A percentile compares a stretch with the other conserved stretches of the same genome.
Evolutionary conservation across 2,329 filamentous ascomycete genomes (phyloP).

Genomic region (Fusarium buharicum): DNA sequence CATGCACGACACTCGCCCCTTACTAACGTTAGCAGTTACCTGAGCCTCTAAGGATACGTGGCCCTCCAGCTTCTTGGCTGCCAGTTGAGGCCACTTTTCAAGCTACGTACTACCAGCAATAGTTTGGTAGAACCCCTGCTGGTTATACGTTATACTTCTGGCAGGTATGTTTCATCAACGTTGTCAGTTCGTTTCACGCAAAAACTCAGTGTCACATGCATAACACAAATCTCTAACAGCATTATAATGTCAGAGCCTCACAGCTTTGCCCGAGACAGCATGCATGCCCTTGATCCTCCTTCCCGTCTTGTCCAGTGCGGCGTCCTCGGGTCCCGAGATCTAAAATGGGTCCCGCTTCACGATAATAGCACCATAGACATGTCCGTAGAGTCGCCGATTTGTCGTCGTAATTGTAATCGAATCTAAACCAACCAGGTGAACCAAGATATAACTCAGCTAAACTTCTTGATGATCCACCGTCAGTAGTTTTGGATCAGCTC

Average conservation of each 20-base stretch:
- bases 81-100: conserved; percentile 15
- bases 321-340: too few relatives aligned
- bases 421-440: not conserved
- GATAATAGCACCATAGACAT: too few relatives aligned
- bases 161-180: not conserved
- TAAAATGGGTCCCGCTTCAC: too few relatives aligned
- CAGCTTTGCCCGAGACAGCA: too few relatives aligned
- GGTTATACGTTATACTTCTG: not conserved
- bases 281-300: too few relatives aligned
- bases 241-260: not conserved
- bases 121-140: conserved; percentile 11
- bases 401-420: not conserved
- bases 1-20: conserved; percentile 25
- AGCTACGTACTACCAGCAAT: conserved; percentile 18
- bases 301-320: too few relatives aligned
- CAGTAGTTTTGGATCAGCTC: not conserved
- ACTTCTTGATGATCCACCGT: not conserved
- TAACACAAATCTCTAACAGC: not conserved
- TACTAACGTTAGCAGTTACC: not conserved
- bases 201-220: not conserved
- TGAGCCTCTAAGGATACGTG: conserved; percentile 28
- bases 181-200: conserved; percentile 1
- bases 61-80: conserved; percentile 12
- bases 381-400: too few relatives aligned
- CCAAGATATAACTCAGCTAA: not conserved